These are phyloP conservation scores for Rhododendron simsii DNA, from an alignment of 148 eudicot species.

Conservation along the genomic window DNA sequence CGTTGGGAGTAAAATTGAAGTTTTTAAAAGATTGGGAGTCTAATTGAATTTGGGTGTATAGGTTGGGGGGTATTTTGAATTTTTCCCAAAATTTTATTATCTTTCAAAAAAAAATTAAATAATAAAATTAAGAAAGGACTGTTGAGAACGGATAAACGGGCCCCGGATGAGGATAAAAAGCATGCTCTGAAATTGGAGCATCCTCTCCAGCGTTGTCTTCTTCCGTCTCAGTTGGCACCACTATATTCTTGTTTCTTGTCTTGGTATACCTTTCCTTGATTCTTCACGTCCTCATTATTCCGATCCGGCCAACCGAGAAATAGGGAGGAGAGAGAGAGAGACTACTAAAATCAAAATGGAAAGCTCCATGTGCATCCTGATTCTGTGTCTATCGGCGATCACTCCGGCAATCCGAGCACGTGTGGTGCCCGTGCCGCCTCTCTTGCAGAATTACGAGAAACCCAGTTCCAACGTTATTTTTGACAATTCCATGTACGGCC, in stretches of 20 bases:
- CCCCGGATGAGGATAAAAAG: not conserved
- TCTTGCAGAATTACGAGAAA: slow-evolving; percentile 19
- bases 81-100: too few relatives aligned
- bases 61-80: too few relatives aligned
- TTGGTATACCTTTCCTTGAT: not conserved
- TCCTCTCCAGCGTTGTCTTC: not conserved
- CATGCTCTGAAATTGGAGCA: not conserved
- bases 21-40: too few relatives aligned
- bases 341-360: not conserved
- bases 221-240: not conserved
- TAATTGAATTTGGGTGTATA: too few relatives aligned
- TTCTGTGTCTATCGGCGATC: slow-evolving; percentile 29
- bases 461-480: slow-evolving; percentile 39
- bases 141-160: not conserved
- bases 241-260: not conserved
- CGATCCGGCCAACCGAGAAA: not conserved
- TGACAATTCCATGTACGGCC: slow-evolving; percentile 79
- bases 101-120: too few relatives aligned
- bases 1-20: too few relatives aligned
- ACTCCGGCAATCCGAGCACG: slow-evolving; percentile 25
- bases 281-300: not conserved
- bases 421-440: slow-evolving; percentile 27
- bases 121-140: not conserved
- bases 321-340: not conserved
- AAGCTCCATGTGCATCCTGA: slow-evolving; percentile 11